Conservation (phyloP, 2,329 filamentous ascomycete genomes). For the Karstenula rhodostoma region DNA sequence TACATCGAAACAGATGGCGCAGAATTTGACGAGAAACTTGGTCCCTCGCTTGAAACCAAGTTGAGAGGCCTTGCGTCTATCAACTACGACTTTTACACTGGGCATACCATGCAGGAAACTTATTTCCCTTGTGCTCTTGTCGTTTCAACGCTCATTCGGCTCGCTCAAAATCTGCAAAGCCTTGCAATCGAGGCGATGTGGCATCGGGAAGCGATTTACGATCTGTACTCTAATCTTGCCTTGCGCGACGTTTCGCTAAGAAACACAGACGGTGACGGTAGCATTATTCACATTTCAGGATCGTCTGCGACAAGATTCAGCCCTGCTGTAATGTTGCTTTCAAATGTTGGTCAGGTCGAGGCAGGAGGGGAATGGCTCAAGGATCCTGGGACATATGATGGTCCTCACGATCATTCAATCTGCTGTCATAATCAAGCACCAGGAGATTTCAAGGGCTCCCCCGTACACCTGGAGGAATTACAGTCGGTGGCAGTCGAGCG, state of each 20-base stretch:
- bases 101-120: not conserved
- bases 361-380: not conserved
- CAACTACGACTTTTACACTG: not conserved
- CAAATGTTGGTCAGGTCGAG: not conserved
- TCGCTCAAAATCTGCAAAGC: not conserved
- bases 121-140: too few relatives aligned
- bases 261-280: not conserved
- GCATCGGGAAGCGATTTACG: not conserved
- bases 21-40: not conserved
- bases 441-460: not conserved
- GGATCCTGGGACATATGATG: too few relatives aligned
- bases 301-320: not conserved
- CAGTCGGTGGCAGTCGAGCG: not conserved
- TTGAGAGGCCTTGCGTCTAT: not conserved
- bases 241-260: conserved; percentile 1
- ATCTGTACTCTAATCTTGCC: not conserved
- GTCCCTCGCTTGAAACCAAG: not conserved
- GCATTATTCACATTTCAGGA: not conserved
- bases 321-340: not conserved
- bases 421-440: too few relatives aligned
- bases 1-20: conserved; percentile 13
- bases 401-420: too few relatives aligned
- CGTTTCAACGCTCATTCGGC: not conserved
- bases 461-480: not conserved
- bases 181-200: not conserved